Evolutionary conservation across 805 yeast species (phyloP), one percentile per base, ranked within the genome.

Genomic region (Maudiozyma saulgeensis): DNA sequence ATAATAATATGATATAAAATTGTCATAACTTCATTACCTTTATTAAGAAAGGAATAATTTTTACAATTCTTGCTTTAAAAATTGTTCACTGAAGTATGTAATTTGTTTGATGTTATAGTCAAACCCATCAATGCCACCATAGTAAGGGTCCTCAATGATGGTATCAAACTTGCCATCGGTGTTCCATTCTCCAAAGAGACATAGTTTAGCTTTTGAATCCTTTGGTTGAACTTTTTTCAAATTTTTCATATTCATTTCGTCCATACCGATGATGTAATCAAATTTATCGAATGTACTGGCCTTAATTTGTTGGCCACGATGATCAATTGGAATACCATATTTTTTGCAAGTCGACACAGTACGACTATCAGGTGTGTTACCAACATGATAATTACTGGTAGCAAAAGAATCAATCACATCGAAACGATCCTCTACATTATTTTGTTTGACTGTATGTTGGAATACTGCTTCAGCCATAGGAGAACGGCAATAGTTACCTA

Each of bases 391-490:
- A 0, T 83, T 84, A 9, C 86, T 80, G 0, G 97, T 88, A 15
- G 97, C 98, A 66, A 82, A 90, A 0, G 96, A 88, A 60, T 90
- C 96, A 32, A 88, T 82, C 16, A 62, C 62, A 0, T 69, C 62
- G 52, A 89, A 78, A n/a, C 61, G 61, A 16, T 62, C 66, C 34
- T 52, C 60, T 28, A 71, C 54, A 46, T 71, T 64, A 0, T 82
- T 64, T 42, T 77, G 63, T 41, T 78, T 64, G 9, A 87, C 95
- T 15, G 71, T 70, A 51, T 86, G 80, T 44, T 72, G 73, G 68
- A 90, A 88, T 1, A 89, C 87, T 0, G 96, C 96, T 62, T 91
- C 97, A 0, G 98, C 97, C 98, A 90, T 91, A 13, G 98, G 98
- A 2, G 96, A 88, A 45, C 97, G 90, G 62, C 97, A 89, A 21